A percentile compares a stretch with the other conserved stretches of the same genome.
phyloP scores from a whole-genome alignment of 257 asterid species.

The Solanum paucissectum region DNA sequence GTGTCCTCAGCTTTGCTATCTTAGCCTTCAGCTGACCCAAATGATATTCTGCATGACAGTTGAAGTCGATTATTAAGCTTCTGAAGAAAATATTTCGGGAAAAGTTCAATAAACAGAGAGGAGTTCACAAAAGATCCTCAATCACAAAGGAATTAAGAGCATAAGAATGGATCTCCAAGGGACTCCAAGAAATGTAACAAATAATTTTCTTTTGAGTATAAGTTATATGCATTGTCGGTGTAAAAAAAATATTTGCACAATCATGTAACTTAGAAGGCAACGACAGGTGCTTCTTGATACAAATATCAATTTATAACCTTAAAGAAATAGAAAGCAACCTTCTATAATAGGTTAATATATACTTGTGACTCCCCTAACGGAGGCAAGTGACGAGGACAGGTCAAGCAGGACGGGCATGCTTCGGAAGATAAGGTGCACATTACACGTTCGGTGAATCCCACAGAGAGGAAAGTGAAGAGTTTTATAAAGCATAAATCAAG shows the following conservation, averaged over 20 bases:
- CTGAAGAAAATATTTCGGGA: not conserved
- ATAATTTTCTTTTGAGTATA: not conserved
- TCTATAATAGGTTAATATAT: not conserved
- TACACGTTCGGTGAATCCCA: not conserved
- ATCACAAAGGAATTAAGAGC: not conserved
- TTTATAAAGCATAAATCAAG: not conserved
- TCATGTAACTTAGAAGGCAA: not conserved
- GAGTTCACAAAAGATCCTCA: not conserved
- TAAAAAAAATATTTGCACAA: not conserved
- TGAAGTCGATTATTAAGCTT: not conserved
- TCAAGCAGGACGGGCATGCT: not conserved
- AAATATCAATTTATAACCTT: not conserved
- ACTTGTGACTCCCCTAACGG: not conserved
- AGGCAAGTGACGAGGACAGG: not conserved
- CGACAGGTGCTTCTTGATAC: not conserved
- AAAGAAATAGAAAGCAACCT: not conserved
- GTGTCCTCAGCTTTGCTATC: slow-evolving; percentile 98
- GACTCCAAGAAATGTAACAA: not conserved
- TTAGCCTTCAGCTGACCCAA: slow-evolving; percentile 99
- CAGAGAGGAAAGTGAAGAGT: not conserved
- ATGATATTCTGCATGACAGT: slow-evolving; percentile 65
- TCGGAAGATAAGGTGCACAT: not conserved
- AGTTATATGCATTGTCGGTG: not conserved
- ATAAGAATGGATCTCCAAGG: not conserved
- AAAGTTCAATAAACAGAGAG: not conserved